Percentiles rank a stretch among this genome's conserved stretches.
These are phyloP conservation scores for Thielaviopsis musarum DNA, from an alignment of 2,329 filamentous ascomycete species.

Conservation along the genomic window DNA sequence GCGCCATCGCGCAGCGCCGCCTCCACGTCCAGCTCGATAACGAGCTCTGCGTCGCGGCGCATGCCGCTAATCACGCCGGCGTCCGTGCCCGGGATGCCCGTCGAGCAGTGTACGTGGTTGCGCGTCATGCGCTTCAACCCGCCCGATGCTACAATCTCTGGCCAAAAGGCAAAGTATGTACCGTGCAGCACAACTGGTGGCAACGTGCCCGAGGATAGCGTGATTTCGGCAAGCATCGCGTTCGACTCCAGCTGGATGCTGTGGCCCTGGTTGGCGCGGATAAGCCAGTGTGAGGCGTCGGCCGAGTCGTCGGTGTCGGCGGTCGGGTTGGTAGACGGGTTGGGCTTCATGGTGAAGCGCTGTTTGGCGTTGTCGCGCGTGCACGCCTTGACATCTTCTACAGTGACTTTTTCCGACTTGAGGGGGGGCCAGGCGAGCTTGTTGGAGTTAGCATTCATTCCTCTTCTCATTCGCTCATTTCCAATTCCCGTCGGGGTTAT, in stretches of 20 bases:
- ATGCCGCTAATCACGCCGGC: slow-evolving; percentile 56
- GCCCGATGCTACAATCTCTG: slow-evolving; percentile 54
- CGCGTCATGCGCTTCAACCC: slow-evolving; percentile 67
- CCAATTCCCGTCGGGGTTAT: no score
- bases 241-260: slow-evolving; percentile 61
- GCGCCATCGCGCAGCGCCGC: slow-evolving; percentile 42
- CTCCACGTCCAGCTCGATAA: slow-evolving; percentile 61
- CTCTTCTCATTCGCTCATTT: neutral
- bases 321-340: slow-evolving; percentile 15
- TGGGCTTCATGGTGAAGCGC: slow-evolving; percentile 57
- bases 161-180: slow-evolving; percentile 71
- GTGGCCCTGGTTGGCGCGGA: slow-evolving; percentile 93
- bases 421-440: slow-evolving; percentile 41
- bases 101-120: slow-evolving; percentile 82
- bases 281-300: slow-evolving; percentile 55
- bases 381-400: slow-evolving; percentile 53
- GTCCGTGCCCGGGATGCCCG: slow-evolving; percentile 39
- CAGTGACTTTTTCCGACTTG: slow-evolving; percentile 52
- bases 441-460: neutral
- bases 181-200: slow-evolving; percentile 66
- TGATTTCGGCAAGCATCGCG: slow-evolving; percentile 52
- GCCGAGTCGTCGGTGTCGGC: slow-evolving; percentile 17
- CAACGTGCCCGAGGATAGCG: slow-evolving; percentile 26
- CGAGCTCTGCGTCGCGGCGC: slow-evolving; percentile 56
- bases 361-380: slow-evolving; percentile 76